Evolutionary conservation across 495 filamentous ascomycete genomes (phyloP), one percentile per base, ranked within the genome.

Genomic region (Penicillium salamii): DNA sequence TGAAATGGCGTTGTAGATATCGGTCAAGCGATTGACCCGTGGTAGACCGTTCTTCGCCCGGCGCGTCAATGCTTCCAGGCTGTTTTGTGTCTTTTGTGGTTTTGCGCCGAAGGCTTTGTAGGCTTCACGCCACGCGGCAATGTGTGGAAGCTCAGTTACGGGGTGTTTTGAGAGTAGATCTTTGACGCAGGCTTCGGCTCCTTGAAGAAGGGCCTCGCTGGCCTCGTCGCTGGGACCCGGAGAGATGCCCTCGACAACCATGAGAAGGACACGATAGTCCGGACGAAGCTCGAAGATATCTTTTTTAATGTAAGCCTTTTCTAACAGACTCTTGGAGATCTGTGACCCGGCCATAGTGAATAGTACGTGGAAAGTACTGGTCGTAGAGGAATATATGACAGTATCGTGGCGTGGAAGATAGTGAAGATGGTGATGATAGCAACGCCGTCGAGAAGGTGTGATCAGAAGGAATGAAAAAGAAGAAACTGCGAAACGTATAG

Each of bases 1-100:
- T 5, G 63, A 67, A 24, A 69, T 63, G 15, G 63, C 61, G 39
- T 67, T 69, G 53, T 67, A 67, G 48, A 69, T 67, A 41, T 67
- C 63, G 9, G 66, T 69, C 39, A 69, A 47, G 14, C 63, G 61
- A 34, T 69, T 69, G 23, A 69, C 53, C 0, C 63, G 55, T 1
- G 63, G 66, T 7, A 69, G 31, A 7, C 66, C 66, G 24, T 18
- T 38, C 33, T 65, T 58, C 31, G 52, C 63, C 2, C 63, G 66
- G 11, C 66, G 66, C 3, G 59, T 65, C 17, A 69, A 28, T 4
- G 66, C 56, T 35, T 69, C 63, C 11, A 69, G 44, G 32, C 63
- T 62, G 44, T 59, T 62, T 28, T 57, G 56, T 3, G 53, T 63
- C 33, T 63, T 59, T 12, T 63, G 39, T 0, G 59, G 59, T 23